These are phyloP conservation scores for Xylariaceae sp. DNA, from an alignment of 2,329 filamentous ascomycete species.

Conservation along the genomic window DNA sequence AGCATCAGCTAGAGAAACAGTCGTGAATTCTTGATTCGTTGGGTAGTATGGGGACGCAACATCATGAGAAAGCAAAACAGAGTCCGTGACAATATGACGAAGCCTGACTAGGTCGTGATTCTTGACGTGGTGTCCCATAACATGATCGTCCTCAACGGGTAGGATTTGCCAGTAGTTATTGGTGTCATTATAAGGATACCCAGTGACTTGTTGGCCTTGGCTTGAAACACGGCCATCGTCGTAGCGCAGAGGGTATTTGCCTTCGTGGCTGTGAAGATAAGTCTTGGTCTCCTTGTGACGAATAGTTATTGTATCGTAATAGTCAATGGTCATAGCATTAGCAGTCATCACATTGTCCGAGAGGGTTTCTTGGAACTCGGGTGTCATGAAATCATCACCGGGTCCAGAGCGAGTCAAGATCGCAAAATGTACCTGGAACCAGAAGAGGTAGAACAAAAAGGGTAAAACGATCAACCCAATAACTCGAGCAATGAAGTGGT, in stretches of 20 bases:
- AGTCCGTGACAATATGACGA: slow-evolving; percentile 80
- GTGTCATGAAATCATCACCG: slow-evolving; percentile 98
- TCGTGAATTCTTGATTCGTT: slow-evolving; percentile 98
- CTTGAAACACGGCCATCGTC: slow-evolving; percentile 96
- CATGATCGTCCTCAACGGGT: slow-evolving; percentile 59
- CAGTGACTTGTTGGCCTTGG: slow-evolving; percentile 96
- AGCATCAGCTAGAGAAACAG: slow-evolving; percentile 68
- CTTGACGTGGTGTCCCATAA: slow-evolving; percentile 62
- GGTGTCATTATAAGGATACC: slow-evolving; percentile 96
- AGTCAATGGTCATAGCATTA: slow-evolving; percentile 81
- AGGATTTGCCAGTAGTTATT: slow-evolving; percentile 98
- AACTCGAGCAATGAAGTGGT: slow-evolving; percentile 86
- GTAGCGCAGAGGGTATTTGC: slow-evolving; percentile 87
- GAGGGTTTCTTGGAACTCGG: slow-evolving; percentile 95
- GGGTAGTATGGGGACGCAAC: slow-evolving; percentile 94
- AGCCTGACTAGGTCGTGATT: slow-evolving; percentile 85
- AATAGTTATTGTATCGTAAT: slow-evolving; percentile 82
- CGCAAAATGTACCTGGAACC: slow-evolving; percentile 99
- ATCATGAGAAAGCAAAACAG: slow-evolving; percentile 85
- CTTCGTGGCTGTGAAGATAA: slow-evolving; percentile 89
- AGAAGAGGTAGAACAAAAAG: slow-evolving; percentile 98
- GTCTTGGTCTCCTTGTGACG: slow-evolving; percentile 97
- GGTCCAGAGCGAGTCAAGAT: slow-evolving; percentile 85
- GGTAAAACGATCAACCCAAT: slow-evolving; percentile 84
- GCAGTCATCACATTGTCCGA: slow-evolving; percentile 91